A percentile compares a stretch with the other conserved stretches of the same genome.
phyloP scores from a whole-genome alignment of 225 moss, liverwort and hornwort species.

The Polytrichum formosum region DNA sequence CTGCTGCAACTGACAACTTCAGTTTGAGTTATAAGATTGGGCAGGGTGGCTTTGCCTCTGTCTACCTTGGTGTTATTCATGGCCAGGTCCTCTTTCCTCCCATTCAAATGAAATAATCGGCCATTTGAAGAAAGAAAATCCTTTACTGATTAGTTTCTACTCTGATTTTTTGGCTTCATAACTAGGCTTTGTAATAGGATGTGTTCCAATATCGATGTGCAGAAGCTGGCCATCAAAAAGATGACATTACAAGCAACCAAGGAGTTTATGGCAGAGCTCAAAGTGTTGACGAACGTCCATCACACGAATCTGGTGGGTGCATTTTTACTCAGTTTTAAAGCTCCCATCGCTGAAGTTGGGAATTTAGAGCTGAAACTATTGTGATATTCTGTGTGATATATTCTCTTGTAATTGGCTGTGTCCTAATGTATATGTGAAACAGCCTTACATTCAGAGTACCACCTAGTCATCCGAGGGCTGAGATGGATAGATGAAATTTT shows the following conservation, averaged over 20 bases:
- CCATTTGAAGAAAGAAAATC: no score
- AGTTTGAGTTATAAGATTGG: conserved; percentile 72
- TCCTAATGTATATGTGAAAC: no score
- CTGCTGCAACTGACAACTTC: conserved; percentile 79
- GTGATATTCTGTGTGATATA: no score
- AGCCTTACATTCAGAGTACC: no score
- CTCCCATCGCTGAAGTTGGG: no score
- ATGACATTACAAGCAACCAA: conserved; percentile 90
- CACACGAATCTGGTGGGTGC: conserved; percentile 87
- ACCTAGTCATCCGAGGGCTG: no score
- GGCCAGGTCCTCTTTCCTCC: conserved; percentile 55
- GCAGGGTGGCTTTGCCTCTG: conserved; percentile 87
- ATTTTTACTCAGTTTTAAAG: conserved; percentile 4
- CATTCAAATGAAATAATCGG: neutral
- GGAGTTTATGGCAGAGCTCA: conserved; percentile 92
- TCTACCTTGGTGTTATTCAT: conserved; percentile 71
- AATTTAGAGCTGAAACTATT: no score
- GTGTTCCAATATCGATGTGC: conserved; percentile 9
- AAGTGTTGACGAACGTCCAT: conserved; percentile 94
- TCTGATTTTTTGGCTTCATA: neutral
- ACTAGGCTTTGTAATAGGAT: neutral
- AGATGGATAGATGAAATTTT: no score
- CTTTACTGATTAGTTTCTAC: neutral
- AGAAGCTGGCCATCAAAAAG: conserved; percentile 90
- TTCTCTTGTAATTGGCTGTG: no score